These are phyloP conservation scores for Botrytis hyacinthi DNA, from an alignment of 2,329 filamentous ascomycete species.

Conservation along the genomic window DNA sequence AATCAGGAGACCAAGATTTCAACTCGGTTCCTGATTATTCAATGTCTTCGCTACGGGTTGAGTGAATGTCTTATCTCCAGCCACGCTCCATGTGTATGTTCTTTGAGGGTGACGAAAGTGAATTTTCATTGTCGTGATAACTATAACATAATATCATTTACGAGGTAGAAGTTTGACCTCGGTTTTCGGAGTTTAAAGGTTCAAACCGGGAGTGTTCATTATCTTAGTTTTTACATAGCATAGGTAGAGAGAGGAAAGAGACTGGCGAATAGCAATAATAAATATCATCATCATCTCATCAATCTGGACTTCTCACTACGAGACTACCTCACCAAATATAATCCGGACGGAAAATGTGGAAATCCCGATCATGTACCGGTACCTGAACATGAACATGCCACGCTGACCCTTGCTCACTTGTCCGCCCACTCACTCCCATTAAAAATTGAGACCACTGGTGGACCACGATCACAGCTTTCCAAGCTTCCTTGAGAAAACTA, in stretches of 20 bases:
- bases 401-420: not conserved
- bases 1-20: not conserved
- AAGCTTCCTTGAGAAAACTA: not conserved
- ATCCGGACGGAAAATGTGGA: not conserved
- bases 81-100: too few species aligned
- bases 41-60: not conserved
- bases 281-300: not conserved
- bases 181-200: not conserved
- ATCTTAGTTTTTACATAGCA: too few species aligned
- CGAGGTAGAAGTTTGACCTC: not conserved
- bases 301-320: not conserved
- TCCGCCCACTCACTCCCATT: not conserved
- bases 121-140: not conserved
- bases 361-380: not conserved
- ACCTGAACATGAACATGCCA: not conserved
- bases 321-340: too few species aligned
- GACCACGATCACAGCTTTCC: not conserved
- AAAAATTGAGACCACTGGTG: not conserved
- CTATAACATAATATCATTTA: not conserved
- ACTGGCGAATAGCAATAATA: not conserved
- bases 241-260: too few species aligned
- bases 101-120: not conserved
- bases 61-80: not conserved
- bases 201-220: not conserved
- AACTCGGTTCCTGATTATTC: not conserved